Evolutionary conservation across 257 asterid genomes (phyloP).

Genomic region (Nicotiana obtusifolia): DNA sequence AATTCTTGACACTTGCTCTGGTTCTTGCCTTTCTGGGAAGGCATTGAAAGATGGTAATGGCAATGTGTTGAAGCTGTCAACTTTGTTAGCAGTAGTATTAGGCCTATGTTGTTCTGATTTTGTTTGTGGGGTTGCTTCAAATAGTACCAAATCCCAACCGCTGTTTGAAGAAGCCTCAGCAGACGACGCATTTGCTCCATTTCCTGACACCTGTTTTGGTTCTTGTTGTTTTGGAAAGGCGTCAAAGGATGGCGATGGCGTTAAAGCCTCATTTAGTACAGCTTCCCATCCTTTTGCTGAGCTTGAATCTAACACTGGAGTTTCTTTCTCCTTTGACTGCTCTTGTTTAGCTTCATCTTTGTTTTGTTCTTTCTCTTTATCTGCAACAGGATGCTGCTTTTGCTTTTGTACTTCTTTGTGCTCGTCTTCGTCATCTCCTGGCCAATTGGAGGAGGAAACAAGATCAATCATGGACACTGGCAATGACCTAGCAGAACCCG

Average conservation of each 20-base stretch:
- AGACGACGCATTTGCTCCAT: not conserved
- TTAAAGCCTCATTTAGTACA: conserved; percentile 30
- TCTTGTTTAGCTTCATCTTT: conserved; percentile 8
- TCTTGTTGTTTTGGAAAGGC: conserved; percentile 7
- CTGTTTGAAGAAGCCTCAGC: conserved; percentile 9
- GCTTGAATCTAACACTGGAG: not conserved
- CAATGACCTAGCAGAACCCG: conserved; percentile 56
- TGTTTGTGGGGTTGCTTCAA: conserved; percentile 19
- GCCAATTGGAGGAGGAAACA: conserved; percentile 47
- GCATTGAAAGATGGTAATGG: not conserved
- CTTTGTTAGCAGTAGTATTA: not conserved
- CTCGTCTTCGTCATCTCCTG: conserved; percentile 14
- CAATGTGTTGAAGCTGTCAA: not conserved
- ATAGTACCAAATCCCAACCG: conserved; percentile 36
- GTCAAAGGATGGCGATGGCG: conserved; percentile 7
- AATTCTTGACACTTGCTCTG: not conserved
- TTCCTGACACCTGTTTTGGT: not conserved
- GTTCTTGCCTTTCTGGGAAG: conserved; percentile 10
- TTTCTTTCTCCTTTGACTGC: conserved; percentile 10
- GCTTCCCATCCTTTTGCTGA: conserved; percentile 42
- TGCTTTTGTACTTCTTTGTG: not conserved
- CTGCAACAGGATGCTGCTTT: not conserved
- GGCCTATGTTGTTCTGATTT: conserved; percentile 2
- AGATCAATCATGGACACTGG: conserved; percentile 52
- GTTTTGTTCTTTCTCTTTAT: not conserved